These are phyloP conservation scores for Trypanosoma brucei DNA, from an alignment of 208 protist genomes.

Conservation along the genomic window DNA sequence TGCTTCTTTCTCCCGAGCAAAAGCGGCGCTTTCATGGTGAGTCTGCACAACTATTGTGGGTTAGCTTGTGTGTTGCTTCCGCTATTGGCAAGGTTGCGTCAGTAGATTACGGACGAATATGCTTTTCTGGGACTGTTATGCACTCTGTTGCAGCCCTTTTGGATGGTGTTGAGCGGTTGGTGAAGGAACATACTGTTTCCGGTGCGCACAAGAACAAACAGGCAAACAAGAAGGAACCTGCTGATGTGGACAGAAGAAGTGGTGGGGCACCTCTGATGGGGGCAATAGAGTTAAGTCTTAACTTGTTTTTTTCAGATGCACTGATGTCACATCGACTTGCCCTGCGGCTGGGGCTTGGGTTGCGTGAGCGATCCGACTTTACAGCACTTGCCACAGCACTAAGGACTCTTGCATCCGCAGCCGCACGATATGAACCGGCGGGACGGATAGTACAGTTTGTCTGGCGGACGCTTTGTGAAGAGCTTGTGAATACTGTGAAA, in stretches of 20 bases:
- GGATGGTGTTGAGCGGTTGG: slow-evolving; percentile 11
- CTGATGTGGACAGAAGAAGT: neutral
- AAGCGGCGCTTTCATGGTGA: slow-evolving; percentile 27
- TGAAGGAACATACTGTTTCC: slow-evolving; percentile 8
- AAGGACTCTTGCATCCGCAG: slow-evolving; percentile 22
- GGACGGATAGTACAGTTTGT: slow-evolving; percentile 27
- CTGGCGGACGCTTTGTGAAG: slow-evolving; percentile 23
- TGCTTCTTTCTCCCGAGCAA: slow-evolving; percentile 20
- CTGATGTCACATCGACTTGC: slow-evolving; percentile 29
- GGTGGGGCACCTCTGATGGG: slow-evolving; percentile 13
- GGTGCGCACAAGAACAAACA: neutral
- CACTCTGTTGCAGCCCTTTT: slow-evolving; percentile 9
- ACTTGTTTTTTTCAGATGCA: slow-evolving; percentile 23
- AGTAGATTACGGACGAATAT: slow-evolving; percentile 34
- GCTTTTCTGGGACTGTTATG: slow-evolving; percentile 34
- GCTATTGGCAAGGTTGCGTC: slow-evolving; percentile 31
- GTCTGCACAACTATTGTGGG: slow-evolving; percentile 42
- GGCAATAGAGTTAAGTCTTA: slow-evolving; percentile 23
- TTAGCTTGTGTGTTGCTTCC: slow-evolving; percentile 34
- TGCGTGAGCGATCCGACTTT: slow-evolving; percentile 40
- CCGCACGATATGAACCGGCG: slow-evolving; percentile 21
- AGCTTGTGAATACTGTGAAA: slow-evolving; percentile 20
- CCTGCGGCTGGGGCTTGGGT: slow-evolving; percentile 35
- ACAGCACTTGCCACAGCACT: slow-evolving; percentile 27
- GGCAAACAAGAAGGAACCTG: neutral